A percentile compares a stretch with the other conserved stretches of the same genome.
Evolutionary conservation across 208 protist species (phyloP).

Genomic region (Leishmania major): DNA sequence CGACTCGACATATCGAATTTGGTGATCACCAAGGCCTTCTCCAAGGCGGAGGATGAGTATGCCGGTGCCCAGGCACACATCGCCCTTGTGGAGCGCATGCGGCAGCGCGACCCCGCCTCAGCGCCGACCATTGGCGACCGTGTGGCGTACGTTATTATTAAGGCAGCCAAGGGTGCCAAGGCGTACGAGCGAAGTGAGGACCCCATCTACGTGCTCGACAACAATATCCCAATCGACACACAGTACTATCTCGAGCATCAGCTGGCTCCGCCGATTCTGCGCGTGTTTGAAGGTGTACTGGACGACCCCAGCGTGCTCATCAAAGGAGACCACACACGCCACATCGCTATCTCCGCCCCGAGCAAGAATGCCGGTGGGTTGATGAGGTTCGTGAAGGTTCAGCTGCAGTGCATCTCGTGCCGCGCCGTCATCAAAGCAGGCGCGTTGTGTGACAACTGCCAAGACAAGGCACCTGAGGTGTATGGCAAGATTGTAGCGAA

Average conservation of each 20-base stretch:
- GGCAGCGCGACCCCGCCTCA: constrained; percentile 80
- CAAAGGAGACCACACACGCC: constrained; percentile 97
- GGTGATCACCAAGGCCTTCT: constrained; percentile 89
- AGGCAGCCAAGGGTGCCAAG: constrained; percentile 85
- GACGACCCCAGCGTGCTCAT: constrained; percentile 88
- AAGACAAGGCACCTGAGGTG: constrained; percentile 86
- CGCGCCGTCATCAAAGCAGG: constrained; percentile 79
- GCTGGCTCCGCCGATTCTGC: constrained; percentile 76
- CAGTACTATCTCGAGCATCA: constrained; percentile 93
- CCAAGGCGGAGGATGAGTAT: constrained; percentile 97
- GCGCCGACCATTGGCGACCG: constrained; percentile 86
- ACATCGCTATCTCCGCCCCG: constrained; percentile 94
- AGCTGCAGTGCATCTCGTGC: constrained; percentile 97
- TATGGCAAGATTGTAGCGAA: constrained; percentile 93
- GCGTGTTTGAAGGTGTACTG: constrained; percentile 97
- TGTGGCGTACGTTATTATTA: constrained; percentile 86
- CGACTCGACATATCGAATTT: constrained; percentile 86
- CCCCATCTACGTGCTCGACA: constrained; percentile 97
- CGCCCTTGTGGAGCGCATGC: constrained; percentile 86
- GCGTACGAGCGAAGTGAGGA: constrained; percentile 99
- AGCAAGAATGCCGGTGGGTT: constrained; percentile 94
- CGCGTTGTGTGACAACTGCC: constrained; percentile 94
- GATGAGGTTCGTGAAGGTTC: constrained; percentile 97
- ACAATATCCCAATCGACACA: constrained; percentile 89
- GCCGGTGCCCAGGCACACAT: constrained; percentile 81